Conservation (phyloP, 1,284 basidiomycete species). For the Rhizopogon parksii region DNA sequence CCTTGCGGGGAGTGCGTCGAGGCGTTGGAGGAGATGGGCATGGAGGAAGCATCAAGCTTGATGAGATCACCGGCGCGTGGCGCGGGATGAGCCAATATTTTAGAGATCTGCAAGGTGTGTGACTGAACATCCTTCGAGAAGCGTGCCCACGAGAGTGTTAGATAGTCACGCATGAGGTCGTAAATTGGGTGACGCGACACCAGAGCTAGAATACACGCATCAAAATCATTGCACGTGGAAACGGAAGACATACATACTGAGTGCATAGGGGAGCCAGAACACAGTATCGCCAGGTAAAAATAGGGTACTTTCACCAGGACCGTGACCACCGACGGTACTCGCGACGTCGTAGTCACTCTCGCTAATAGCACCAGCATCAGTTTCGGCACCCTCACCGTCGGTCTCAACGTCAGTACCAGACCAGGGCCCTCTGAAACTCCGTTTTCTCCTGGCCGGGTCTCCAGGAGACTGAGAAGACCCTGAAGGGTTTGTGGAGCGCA, state of each 20-base stretch:
- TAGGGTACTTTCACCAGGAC: slow-evolving; percentile 77
- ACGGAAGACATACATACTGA: slow-evolving; percentile 53
- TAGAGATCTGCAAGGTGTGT: slow-evolving; percentile 78
- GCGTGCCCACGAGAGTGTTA: slow-evolving; percentile 87
- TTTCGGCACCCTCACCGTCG: slow-evolving; percentile 56
- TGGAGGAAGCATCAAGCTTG: slow-evolving; percentile 64
- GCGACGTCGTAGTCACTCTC: slow-evolving; percentile 79
- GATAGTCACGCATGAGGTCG: slow-evolving; percentile 88
- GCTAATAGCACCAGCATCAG: slow-evolving; percentile 67
- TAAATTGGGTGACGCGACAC: slow-evolving; percentile 90
- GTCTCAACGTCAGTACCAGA: slow-evolving; percentile 61
- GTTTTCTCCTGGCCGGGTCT: slow-evolving; percentile 48
- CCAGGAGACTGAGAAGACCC: slow-evolving; percentile 39
- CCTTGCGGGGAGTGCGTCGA: slow-evolving; percentile 40
- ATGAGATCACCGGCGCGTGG: slow-evolving; percentile 83
- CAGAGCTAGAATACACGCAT: slow-evolving; percentile 44
- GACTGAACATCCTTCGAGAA: slow-evolving; percentile 90
- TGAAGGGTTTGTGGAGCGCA: slow-evolving; percentile 46
- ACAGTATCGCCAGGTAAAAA: slow-evolving; percentile 84
- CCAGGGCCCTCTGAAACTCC: slow-evolving; percentile 64
- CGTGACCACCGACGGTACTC: slow-evolving; percentile 63
- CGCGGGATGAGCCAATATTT: slow-evolving; percentile 76
- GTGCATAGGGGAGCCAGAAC: slow-evolving; percentile 88
- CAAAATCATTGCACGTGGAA: background rate
- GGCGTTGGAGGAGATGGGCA: slow-evolving; percentile 14